Evolutionary conservation across 1,139 yeast species (phyloP).

Genomic region (Saccharomyces uvarum): DNA sequence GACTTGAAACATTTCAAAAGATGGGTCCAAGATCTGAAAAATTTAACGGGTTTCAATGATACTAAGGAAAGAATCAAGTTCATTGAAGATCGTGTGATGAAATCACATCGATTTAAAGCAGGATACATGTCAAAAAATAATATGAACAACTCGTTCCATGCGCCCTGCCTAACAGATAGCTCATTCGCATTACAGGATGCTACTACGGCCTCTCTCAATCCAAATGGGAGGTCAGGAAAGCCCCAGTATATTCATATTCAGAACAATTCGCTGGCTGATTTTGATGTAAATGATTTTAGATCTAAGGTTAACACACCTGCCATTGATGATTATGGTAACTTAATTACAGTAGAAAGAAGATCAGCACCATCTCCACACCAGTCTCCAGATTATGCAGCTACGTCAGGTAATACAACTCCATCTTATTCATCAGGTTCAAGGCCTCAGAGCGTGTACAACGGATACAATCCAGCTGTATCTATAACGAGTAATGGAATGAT

Average conservation of each 20-base stretch:
- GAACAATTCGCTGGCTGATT: conserved; percentile 11
- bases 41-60: conserved; percentile 33
- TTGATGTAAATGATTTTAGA: conserved; percentile 10
- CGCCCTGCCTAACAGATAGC: conserved; percentile 4
- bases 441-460: conserved; percentile 1
- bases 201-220: conserved; percentile 4
- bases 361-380: conserved; percentile 9
- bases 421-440: conserved; percentile 9
- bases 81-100: conserved; percentile 28
- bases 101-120: conserved; percentile 19
- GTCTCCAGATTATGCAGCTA: conserved; percentile 3
- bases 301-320: conserved; percentile 31
- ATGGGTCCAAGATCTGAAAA: conserved; percentile 42
- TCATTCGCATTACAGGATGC: conserved; percentile 4
- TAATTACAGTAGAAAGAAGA: conserved; percentile 25
- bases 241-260: conserved; percentile 28
- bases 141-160: conserved; percentile 10
- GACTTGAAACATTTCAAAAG: conserved; percentile 34
- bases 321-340: conserved; percentile 33
- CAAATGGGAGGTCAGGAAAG: conserved; percentile 10
- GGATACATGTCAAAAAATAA: conserved; percentile 12
- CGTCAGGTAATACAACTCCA: not conserved
- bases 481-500: conserved; percentile 16
- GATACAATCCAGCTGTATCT: conserved; percentile 3
- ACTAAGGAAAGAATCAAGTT: conserved; percentile 33